These are phyloP conservation scores for Hydnomerulius pinastri DNA, from an alignment of 768 basidiomycete species.

Conservation along the genomic window DNA sequence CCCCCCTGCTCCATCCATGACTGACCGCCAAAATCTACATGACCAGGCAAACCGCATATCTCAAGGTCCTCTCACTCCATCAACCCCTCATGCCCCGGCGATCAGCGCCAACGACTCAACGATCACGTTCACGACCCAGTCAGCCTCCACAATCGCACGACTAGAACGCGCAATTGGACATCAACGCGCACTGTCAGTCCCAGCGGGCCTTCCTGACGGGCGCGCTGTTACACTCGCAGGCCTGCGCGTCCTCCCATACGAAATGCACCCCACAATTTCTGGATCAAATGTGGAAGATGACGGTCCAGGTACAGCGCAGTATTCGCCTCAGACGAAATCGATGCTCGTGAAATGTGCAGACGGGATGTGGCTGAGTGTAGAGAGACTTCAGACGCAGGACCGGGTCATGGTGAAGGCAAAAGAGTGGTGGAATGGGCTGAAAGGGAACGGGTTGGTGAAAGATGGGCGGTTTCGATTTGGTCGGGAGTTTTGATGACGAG, in stretches of 20 bases:
- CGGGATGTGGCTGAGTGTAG: conserved; percentile 53
- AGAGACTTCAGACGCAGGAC: conserved; percentile 62
- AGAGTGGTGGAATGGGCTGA: conserved; percentile 82
- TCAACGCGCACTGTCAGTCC: conserved; percentile 26
- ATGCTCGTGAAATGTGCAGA: conserved; percentile 59
- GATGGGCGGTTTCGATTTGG: conserved; percentile 19
- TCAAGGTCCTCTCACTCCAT: conserved; percentile 39
- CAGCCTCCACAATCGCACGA: conserved; percentile 10
- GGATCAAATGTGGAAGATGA: not conserved
- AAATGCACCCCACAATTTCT: not conserved
- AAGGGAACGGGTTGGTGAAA: conserved; percentile 29
- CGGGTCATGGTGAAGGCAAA: conserved; percentile 53
- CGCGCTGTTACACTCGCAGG: conserved; percentile 25
- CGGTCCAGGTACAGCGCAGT: conserved; percentile 47
- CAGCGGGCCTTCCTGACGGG: conserved; percentile 26
- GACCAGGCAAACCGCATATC: conserved; percentile 49
- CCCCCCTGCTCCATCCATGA: not conserved
- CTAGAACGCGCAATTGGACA: conserved; percentile 31
- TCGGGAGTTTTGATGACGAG: too few species aligned
- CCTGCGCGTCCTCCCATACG: conserved; percentile 10
- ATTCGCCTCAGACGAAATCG: conserved; percentile 37
- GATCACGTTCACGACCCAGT: not conserved
- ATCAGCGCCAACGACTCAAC: conserved; percentile 7
- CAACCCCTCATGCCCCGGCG: conserved; percentile 53
- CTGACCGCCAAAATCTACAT: not conserved